Percentiles rank a stretch among this genome's conserved stretches.
phyloP scores from a whole-genome alignment of 148 eudicot genomes.

The Vaccinium vitisidaea region DNA sequence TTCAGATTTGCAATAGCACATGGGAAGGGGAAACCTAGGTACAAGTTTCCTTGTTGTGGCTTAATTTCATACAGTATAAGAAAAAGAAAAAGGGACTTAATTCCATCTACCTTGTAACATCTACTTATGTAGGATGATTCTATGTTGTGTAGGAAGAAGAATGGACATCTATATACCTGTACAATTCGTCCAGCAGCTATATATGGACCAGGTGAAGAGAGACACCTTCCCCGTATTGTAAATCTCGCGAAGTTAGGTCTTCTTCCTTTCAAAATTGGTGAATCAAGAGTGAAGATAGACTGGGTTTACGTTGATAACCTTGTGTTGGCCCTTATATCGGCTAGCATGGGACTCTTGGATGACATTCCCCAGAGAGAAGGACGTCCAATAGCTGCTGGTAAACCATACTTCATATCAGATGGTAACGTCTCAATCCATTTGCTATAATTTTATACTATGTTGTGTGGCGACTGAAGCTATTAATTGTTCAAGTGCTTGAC shows the following conservation, averaged over 20 bases:
- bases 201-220: conserved; percentile 96
- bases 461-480: neutral
- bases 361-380: conserved; percentile 80
- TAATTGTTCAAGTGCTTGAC: neutral
- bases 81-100: neutral
- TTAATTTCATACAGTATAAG: neutral
- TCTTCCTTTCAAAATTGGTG: conserved; percentile 69
- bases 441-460: neutral
- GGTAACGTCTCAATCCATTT: conserved; percentile 38
- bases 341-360: conserved; percentile 96
- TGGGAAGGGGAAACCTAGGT: neutral
- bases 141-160: conserved; percentile 51
- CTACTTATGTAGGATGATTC: conserved; percentile 10
- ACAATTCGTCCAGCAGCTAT: conserved; percentile 93
- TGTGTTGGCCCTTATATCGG: conserved; percentile 68
- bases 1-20: neutral
- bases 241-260: conserved; percentile 67
- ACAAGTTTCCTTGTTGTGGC: conserved; percentile 1
- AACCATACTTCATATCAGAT: conserved; percentile 89
- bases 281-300: conserved; percentile 52
- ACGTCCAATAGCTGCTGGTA: conserved; percentile 81
- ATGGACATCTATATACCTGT: conserved; percentile 74
- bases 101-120: conserved; percentile 7
- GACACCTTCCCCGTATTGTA: conserved; percentile 79
- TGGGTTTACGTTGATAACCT: conserved; percentile 94